These are phyloP conservation scores for Phytopythium chamaehyphon DNA, from an alignment of 352 stramenopile species.

Conservation along the genomic window DNA sequence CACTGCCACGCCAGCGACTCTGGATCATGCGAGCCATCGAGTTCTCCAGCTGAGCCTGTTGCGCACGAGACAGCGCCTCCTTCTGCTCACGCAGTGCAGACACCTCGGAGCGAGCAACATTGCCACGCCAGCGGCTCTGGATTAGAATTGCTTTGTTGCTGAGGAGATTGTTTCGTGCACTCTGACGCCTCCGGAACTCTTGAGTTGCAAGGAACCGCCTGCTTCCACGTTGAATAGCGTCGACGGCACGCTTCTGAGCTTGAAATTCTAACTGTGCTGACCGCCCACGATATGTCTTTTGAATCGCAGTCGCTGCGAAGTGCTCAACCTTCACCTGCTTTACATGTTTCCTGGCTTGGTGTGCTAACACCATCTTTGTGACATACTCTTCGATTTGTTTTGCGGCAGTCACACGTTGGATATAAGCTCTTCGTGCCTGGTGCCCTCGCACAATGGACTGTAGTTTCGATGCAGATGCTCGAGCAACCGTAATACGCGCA, in stretches of 20 bases:
- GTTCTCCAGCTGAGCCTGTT: conserved; percentile 7
- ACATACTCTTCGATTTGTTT: conserved; percentile 28
- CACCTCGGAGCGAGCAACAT: conserved; percentile 10
- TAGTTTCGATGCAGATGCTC: conserved; percentile 24
- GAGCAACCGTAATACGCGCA: conserved; percentile 14
- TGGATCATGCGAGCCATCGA: conserved; percentile 21
- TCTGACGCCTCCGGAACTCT: neutral
- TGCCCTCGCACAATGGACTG: conserved; percentile 32
- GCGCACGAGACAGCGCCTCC: neutral
- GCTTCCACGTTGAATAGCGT: conserved; percentile 1
- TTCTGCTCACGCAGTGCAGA: conserved; percentile 11
- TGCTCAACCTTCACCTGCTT: neutral
- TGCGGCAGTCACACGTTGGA: conserved; percentile 18
- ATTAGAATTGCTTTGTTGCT: neutral
- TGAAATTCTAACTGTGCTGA: neutral
- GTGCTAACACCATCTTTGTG: conserved; percentile 13
- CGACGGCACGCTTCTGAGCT: neutral
- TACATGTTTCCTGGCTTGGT: conserved; percentile 9
- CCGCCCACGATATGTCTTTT: conserved; percentile 1
- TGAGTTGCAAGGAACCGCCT: neutral
- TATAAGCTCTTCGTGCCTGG: conserved; percentile 23
- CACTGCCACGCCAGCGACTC: conserved; percentile 18
- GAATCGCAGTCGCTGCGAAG: neutral
- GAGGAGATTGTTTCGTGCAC: neutral
- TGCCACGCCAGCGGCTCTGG: conserved; percentile 4